Base-by-base conservation (phyloP, 495 filamentous ascomycete genomes). In the Hypoxylon rickii region DNA sequence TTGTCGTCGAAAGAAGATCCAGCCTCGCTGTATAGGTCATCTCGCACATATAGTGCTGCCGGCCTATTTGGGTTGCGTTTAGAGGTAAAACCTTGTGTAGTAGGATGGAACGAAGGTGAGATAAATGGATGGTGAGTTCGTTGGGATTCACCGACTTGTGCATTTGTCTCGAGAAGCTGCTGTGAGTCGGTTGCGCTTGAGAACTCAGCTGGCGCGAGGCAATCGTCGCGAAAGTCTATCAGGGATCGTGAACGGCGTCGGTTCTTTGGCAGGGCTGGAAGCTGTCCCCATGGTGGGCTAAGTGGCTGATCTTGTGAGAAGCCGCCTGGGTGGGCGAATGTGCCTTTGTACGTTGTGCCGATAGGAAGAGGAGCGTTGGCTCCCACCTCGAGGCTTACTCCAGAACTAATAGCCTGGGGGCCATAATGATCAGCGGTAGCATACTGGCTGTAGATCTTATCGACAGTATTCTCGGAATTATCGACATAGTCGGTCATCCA, bases 391-490 rank as follows among this genome's bases (percentile, higher is more conserved):
- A n/a, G n/a, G n/a, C n/a, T n/a, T n/a, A n/a, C n/a, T n/a, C n/a
- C n/a, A n/a, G n/a, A n/a, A n/a, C n/a, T n/a, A n/a, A n/a, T n/a
- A n/a, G n/a, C n/a, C n/a, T n/a, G n/a, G n/a, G n/a, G n/a, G n/a
- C n/a, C n/a, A n/a, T n/a, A n/a, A n/a, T n/a, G n/a, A n/a, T n/a
- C n/a, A n/a, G n/a, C n/a, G n/a, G 51, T 36, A 6, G 58, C 26
- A 34, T 72, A 71, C 34, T 70, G 64, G 1, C 62, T 55, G 32
- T 67, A 53, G 6, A 72, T 72, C 33, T 64, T 59, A 20, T 67
- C 67, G 11, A 71, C 61, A 0, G 70, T 69, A 32, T 57, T 69
- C 19, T 39, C 63, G 17, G 66, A 67, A 13, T 33, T 57, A 44
- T 43, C 48, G 32, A 38, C 39, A 43, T 11, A 26, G 40, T 45